A percentile compares a stretch with the other conserved stretches of the same genome.
phyloP scores from a whole-genome alignment of 1,284 basidiomycete genomes.

The Cerioporus squamosus region DNA sequence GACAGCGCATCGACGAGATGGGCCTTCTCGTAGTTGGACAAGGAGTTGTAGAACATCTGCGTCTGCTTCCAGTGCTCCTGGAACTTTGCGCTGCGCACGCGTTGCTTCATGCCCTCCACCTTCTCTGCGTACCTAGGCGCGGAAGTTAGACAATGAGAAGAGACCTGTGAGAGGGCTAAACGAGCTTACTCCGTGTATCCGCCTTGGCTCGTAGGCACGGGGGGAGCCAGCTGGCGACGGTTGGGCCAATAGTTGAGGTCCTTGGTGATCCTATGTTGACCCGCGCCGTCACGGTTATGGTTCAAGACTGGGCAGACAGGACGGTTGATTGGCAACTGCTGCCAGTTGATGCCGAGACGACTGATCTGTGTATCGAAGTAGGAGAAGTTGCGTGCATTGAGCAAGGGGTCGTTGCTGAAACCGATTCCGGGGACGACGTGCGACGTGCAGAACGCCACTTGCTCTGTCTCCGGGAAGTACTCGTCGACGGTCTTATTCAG shows the following conservation, averaged over 20 bases:
- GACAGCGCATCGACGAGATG: conserved; percentile 71
- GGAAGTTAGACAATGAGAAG: background rate
- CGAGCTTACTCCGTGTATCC: conserved; percentile 61
- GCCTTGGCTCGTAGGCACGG: conserved; percentile 52
- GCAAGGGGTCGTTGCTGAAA: conserved; percentile 79
- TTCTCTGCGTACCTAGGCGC: conserved; percentile 49
- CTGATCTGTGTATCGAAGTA: conserved; percentile 84
- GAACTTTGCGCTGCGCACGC: conserved; percentile 75
- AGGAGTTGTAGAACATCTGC: conserved; percentile 82
- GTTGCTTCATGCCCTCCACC: conserved; percentile 66
- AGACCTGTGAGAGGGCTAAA: background rate
- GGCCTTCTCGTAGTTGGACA: conserved; percentile 63
- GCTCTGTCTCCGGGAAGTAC: conserved; percentile 85
- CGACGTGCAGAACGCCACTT: conserved; percentile 82
- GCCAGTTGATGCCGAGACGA: conserved; percentile 76
- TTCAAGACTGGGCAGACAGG: conserved; percentile 83
- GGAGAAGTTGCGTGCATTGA: conserved; percentile 85
- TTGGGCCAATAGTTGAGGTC: conserved; percentile 79
- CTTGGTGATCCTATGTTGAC: conserved; percentile 62
- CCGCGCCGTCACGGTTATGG: conserved; percentile 70
- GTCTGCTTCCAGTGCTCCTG: conserved; percentile 73
- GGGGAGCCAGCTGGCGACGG: conserved; percentile 57
- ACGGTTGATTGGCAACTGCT: conserved; percentile 80
- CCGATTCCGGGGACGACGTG: conserved; percentile 86
- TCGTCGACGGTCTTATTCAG: conserved; percentile 72